Evolutionary conservation across 805 yeast genomes (phyloP).

Genomic region (Metschnikowia shivogae): DNA sequence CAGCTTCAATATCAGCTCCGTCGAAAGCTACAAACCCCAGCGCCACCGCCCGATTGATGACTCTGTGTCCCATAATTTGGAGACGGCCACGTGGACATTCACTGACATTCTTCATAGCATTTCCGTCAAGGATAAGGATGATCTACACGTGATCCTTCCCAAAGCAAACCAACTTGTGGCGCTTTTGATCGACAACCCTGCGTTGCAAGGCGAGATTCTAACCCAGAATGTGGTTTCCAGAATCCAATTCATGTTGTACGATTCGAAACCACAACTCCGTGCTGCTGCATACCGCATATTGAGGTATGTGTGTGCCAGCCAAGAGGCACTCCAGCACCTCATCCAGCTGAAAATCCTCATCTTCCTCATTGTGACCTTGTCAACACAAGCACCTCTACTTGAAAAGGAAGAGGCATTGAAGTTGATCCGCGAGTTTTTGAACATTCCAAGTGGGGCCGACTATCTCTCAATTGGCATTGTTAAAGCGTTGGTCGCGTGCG

Average conservation of each 20-base stretch:
- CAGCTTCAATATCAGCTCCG: constrained; percentile 18
- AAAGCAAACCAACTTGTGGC: constrained; percentile 64
- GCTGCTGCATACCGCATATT: constrained; percentile 76
- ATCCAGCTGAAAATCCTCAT: constrained; percentile 55
- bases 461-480: constrained; percentile 60
- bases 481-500: constrained; percentile 59
- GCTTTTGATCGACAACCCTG: constrained; percentile 53
- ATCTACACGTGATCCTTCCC: constrained; percentile 44
- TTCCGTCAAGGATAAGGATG: constrained; percentile 44
- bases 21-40: constrained; percentile 11
- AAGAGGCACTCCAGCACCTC: constrained; percentile 51
- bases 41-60: constrained; percentile 1
- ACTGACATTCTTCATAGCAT: constrained; percentile 59
- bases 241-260: constrained; percentile 58
- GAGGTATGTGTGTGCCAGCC: constrained; percentile 55
- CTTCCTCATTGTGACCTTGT: constrained; percentile 59
- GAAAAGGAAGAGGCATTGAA: constrained; percentile 80
- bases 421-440: constrained; percentile 59
- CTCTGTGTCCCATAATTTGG: constrained; percentile 6
- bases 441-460: constrained; percentile 46
- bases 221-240: constrained; percentile 52
- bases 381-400: constrained; percentile 50
- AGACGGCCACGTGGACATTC: constrained; percentile 50
- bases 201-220: constrained; percentile 60
- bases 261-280: constrained; percentile 55